Base-by-base conservation (phyloP, 129 eudicot genomes). In the Pseudognaphalium luteoalbum region DNA sequence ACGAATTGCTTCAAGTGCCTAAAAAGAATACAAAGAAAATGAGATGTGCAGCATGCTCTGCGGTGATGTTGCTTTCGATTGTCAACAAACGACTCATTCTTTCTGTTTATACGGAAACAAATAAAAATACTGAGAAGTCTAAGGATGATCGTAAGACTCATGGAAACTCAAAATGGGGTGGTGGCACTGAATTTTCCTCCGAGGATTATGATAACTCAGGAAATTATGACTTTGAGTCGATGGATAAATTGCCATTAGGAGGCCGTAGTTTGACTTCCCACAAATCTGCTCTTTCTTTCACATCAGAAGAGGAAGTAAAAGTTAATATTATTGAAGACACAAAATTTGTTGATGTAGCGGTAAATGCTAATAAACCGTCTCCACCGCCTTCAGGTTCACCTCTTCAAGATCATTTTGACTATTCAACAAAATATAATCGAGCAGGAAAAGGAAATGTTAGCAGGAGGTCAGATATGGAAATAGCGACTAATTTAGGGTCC, bases 31-130 rank as follows among this genome's bases (percentile, higher is more conserved):
- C 86, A 7, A 84, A 85, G 75, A 91, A 87, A 82, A 66, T 95
- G 70, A 85, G 85, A 81, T 95, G 99, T 82, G 96, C 91, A 28
- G 83, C 89, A 6, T 95, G 99, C 78, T 87, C 91, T 2, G 76
- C 85, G 33, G 80, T 86, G 30, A 85, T 91, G 29, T 51, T 72
- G 70, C 67, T 95, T 25, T 76, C 86, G 4, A 61, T 91, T 58
- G 76, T 87, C 39, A 61, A 82, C 75, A 90, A 89, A 64, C 86
- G 82, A 50, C 86, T 91, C 61, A 83, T 89, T 80, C 70, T 87
- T 39, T 83, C 90, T 29, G 41, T 80, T 67, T 74, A 72, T 81
- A 39, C 62, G 8, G 85, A 74, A 35, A 64, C 72, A 20, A 51
- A 81, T 34, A 79, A 59, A 61, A 70, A 74, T 57, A 21, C 71